A percentile compares a stretch with the other conserved stretches of the same genome.
Evolutionary conservation across 83 land plant genomes (phyloP).

Genomic region (Thuja plicata): DNA sequence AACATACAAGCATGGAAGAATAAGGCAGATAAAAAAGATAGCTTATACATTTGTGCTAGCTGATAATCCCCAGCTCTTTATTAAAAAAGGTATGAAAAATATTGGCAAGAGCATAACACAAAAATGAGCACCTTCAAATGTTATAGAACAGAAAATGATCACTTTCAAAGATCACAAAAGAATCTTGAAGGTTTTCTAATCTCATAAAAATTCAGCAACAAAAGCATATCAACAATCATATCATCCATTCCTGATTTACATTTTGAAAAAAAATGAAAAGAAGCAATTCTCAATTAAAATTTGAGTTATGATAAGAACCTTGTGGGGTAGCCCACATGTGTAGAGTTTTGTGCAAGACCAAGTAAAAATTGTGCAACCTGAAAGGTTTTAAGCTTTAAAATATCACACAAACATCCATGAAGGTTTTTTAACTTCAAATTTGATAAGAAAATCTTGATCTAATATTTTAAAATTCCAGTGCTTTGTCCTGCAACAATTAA

Average conservation of each 20-base stretch:
- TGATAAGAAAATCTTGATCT: neutral
- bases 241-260: neutral
- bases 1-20: neutral
- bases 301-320: slow-evolving; percentile 27
- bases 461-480: neutral
- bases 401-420: neutral
- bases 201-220: neutral
- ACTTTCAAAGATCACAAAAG: neutral
- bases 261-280: neutral
- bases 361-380: slow-evolving; percentile 96
- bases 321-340: slow-evolving; percentile 70
- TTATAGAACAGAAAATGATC: neutral
- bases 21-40: neutral
- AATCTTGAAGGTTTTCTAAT: neutral
- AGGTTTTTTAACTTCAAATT: neutral
- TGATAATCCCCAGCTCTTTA: neutral
- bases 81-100: neutral
- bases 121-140: neutral
- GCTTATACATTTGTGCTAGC: neutral
- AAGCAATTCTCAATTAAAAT: neutral
- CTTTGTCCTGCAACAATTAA: neutral
- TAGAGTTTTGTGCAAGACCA: slow-evolving; percentile 78
- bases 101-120: neutral
- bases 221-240: neutral
- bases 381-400: slow-evolving; percentile 8